A percentile compares a stretch with the other conserved stretches of the same genome.
Conservation (phyloP, 1,139 yeast species). For the Lodderomyces parapsilosis region DNA sequence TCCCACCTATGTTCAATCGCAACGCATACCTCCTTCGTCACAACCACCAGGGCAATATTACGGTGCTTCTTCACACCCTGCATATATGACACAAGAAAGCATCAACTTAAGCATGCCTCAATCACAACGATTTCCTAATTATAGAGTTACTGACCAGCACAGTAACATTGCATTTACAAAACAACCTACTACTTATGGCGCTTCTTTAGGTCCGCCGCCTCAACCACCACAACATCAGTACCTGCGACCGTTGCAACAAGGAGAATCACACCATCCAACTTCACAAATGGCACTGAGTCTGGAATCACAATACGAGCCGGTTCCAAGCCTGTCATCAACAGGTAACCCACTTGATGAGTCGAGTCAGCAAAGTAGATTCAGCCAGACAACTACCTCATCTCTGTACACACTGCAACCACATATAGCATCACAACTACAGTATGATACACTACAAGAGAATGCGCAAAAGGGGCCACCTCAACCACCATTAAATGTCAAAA, state of each 20-base stretch:
- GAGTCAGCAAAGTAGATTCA: neutral
- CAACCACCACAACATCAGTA: constrained; percentile 13
- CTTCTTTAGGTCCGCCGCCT: neutral
- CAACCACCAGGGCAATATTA: neutral
- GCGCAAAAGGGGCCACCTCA: constrained; percentile 11
- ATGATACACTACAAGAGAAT: constrained; percentile 5
- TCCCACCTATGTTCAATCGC: neutral
- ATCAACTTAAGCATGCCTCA: neutral
- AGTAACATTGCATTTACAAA: constrained; percentile 1
- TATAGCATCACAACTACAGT: neutral
- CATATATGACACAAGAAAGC: neutral
- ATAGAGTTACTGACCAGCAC: neutral
- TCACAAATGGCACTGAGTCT: neutral
- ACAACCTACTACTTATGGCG: constrained; percentile 2
- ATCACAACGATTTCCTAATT: neutral
- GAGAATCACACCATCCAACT: constrained; percentile 2
- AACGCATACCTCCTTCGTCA: neutral
- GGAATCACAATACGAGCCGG: neutral
- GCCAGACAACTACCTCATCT: constrained; percentile 1
- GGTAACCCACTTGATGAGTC: constrained; percentile 1
- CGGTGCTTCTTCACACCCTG: neutral
- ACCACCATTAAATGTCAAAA: constrained; percentile 20
- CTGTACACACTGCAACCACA: neutral
- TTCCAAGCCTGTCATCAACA: constrained; percentile 9
- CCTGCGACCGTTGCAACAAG: constrained; percentile 3